A percentile compares a stretch with the other conserved stretches of the same genome.
phyloP scores from a whole-genome alignment of 306 rosid genomes.

The Lathyrus oleraceus region DNA sequence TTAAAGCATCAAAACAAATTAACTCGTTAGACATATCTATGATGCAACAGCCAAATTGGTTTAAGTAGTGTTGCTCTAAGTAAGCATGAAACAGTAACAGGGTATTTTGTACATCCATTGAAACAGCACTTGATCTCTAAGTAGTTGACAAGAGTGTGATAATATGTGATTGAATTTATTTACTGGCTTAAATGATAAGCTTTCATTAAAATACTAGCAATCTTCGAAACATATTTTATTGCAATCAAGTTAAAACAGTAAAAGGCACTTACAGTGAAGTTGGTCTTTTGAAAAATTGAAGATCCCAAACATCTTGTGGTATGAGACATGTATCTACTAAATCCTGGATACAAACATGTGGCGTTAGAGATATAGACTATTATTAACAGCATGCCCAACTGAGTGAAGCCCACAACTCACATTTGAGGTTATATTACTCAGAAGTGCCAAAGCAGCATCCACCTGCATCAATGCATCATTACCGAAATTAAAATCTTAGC shows the following conservation, averaged over 20 bases:
- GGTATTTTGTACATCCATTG: background rate
- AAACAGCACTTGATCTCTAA: conserved; percentile 23
- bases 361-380: conserved; percentile 31
- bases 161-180: conserved; percentile 16
- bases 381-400: conserved; percentile 2
- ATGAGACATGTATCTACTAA: conserved; percentile 51
- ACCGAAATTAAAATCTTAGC: conserved; percentile 31
- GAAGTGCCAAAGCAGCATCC: conserved; percentile 79
- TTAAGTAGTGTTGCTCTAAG: background rate
- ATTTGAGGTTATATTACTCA: conserved; percentile 73
- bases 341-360: conserved; percentile 61
- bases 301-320: conserved; percentile 96
- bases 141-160: conserved; percentile 6
- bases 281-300: conserved; percentile 69
- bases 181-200: background rate
- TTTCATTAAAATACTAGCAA: conserved; percentile 6
- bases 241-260: conserved; percentile 18
- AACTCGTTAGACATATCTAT: conserved; percentile 12
- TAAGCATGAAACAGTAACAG: conserved; percentile 10
- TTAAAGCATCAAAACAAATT: conserved; percentile 1
- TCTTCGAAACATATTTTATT: conserved; percentile 13
- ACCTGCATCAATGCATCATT: conserved; percentile 57
- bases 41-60: conserved; percentile 6
- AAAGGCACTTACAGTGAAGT: conserved; percentile 68
- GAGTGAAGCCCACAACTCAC: conserved; percentile 56